Evolutionary conservation across 805 yeast species (phyloP).

Genomic region (Hanseniaspora occidentalis): DNA sequence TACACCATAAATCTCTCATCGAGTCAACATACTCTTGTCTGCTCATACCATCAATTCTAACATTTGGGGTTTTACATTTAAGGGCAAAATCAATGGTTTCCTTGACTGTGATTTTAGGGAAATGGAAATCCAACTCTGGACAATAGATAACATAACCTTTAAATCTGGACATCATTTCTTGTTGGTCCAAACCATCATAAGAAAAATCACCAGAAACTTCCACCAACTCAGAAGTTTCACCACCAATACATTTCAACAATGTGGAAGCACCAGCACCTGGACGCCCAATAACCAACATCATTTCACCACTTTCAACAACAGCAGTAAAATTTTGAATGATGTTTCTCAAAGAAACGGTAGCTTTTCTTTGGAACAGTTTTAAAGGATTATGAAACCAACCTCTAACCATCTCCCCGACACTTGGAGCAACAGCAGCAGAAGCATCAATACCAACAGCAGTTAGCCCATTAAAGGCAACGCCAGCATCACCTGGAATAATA

Average conservation of each 20-base stretch:
- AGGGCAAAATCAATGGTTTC: constrained; percentile 40
- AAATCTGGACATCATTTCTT: constrained; percentile 34
- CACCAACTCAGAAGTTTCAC: constrained; percentile 29
- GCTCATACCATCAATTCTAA: constrained; percentile 31
- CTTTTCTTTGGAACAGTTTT: constrained; percentile 21
- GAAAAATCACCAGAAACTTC: constrained; percentile 28
- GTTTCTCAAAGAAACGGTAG: constrained; percentile 22
- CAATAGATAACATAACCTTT: constrained; percentile 39
- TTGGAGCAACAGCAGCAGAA: constrained; percentile 39
- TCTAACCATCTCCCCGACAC: constrained; percentile 32
- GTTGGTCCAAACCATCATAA: constrained; percentile 38
- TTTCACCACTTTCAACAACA: constrained; percentile 36
- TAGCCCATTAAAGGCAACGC: constrained; percentile 34
- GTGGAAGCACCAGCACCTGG: constrained; percentile 61
- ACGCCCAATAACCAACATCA: constrained; percentile 40
- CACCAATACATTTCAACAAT: constrained; percentile 33
- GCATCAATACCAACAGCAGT: constrained; percentile 39
- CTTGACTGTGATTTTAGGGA: constrained; percentile 38
- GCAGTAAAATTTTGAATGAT: constrained; percentile 32
- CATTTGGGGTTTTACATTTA: constrained; percentile 35
- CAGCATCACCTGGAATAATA: constrained; percentile 36
- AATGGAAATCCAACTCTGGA: constrained; percentile 39
- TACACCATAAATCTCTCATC: constrained; percentile 29
- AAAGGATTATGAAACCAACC: constrained; percentile 21
- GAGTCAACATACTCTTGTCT: constrained; percentile 28